Percentiles rank a stretch among this genome's conserved stretches.
These are phyloP conservation scores for Chara braunii DNA, from an alignment of 139 green algal genomes.

Conservation along the genomic window DNA sequence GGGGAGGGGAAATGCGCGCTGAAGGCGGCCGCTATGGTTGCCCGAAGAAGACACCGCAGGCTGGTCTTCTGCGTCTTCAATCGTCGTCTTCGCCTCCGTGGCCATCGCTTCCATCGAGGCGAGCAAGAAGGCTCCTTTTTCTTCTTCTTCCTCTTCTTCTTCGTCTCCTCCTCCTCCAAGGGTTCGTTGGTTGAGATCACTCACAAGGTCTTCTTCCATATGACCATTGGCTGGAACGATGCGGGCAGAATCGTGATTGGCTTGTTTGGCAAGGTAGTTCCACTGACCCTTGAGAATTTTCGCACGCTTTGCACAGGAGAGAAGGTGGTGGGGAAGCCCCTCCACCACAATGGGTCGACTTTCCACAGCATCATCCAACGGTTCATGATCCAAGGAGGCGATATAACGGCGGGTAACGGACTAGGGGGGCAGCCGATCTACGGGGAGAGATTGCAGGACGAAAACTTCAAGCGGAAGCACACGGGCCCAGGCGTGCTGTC, in stretches of 20 bases:
- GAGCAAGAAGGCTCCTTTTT: too few relatives aligned
- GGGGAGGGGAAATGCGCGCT: too few relatives aligned
- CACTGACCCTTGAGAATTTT: slow-evolving; percentile 57
- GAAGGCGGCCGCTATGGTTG: too few relatives aligned
- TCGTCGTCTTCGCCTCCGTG: too few relatives aligned
- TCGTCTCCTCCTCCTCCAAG: too few relatives aligned
- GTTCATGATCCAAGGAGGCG: slow-evolving; percentile 55
- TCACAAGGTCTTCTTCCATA: slow-evolving; percentile 73
- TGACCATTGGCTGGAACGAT: slow-evolving; percentile 62
- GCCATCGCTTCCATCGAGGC: too few relatives aligned
- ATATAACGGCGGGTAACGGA: slow-evolving; percentile 50
- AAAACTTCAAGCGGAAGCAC: slow-evolving; percentile 84
- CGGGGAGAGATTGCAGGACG: slow-evolving; percentile 47
- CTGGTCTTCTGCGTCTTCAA: too few relatives aligned
- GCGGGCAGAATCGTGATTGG: slow-evolving; percentile 75
- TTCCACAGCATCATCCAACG: slow-evolving; percentile 49
- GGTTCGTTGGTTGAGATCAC: slow-evolving; percentile 37
- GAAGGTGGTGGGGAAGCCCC: slow-evolving; percentile 32
- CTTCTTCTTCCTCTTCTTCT: too few relatives aligned
- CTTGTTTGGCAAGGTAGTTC: slow-evolving; percentile 62
- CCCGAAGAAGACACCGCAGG: too few relatives aligned
- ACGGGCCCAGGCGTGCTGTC: slow-evolving; percentile 44
- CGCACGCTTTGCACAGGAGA: slow-evolving; percentile 48
- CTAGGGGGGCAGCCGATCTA: slow-evolving; percentile 53
- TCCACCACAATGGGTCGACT: slow-evolving; percentile 45